A percentile compares a stretch with the other conserved stretches of the same genome.
Evolutionary conservation across 495 filamentous ascomycete genomes (phyloP).

Genomic region (Evansstolkia leycettana): DNA sequence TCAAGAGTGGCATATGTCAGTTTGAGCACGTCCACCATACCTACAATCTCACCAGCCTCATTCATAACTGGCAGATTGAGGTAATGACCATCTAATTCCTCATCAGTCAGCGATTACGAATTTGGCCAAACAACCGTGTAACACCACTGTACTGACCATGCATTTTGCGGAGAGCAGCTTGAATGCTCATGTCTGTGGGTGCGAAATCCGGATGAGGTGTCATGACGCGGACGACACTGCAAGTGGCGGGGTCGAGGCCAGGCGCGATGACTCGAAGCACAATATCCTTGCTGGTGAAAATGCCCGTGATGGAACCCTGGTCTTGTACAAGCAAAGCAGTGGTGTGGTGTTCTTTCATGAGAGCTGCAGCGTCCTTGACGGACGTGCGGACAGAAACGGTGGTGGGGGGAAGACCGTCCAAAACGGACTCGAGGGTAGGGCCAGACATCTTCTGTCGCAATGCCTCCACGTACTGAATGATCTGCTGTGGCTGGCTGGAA

Average conservation of each 20-base stretch:
- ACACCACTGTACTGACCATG: slow-evolving; percentile 53
- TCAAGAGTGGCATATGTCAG: slow-evolving; percentile 96
- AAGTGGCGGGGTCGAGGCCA: slow-evolving; percentile 84
- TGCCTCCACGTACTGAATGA: slow-evolving; percentile 97
- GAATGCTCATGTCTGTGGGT: slow-evolving; percentile 97
- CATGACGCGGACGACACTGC: slow-evolving; percentile 97
- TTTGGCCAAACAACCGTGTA: no score
- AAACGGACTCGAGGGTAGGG: slow-evolving; percentile 85
- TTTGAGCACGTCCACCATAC: slow-evolving; percentile 98
- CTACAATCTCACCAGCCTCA: slow-evolving; percentile 89
- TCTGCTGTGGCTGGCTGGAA: slow-evolving; percentile 91
- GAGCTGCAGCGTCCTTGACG: slow-evolving; percentile 81
- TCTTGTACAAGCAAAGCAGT: slow-evolving; percentile 95
- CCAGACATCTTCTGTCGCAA: slow-evolving; percentile 94
- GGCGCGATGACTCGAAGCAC: slow-evolving; percentile 96
- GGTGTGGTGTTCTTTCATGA: slow-evolving; percentile 98
- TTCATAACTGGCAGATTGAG: slow-evolving; percentile 98
- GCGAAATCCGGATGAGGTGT: slow-evolving; percentile 98
- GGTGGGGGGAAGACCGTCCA: slow-evolving; percentile 81
- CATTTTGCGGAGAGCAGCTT: slow-evolving; percentile 96
- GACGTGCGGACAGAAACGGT: slow-evolving; percentile 93
- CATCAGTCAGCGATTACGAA: neutral
- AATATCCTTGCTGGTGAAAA: slow-evolving; percentile 99
- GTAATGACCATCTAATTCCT: slow-evolving; percentile 79
- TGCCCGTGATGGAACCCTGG: slow-evolving; percentile 92